These are phyloP conservation scores for Penicillium bialowiezense DNA, from an alignment of 495 filamentous ascomycete species.

Conservation along the genomic window DNA sequence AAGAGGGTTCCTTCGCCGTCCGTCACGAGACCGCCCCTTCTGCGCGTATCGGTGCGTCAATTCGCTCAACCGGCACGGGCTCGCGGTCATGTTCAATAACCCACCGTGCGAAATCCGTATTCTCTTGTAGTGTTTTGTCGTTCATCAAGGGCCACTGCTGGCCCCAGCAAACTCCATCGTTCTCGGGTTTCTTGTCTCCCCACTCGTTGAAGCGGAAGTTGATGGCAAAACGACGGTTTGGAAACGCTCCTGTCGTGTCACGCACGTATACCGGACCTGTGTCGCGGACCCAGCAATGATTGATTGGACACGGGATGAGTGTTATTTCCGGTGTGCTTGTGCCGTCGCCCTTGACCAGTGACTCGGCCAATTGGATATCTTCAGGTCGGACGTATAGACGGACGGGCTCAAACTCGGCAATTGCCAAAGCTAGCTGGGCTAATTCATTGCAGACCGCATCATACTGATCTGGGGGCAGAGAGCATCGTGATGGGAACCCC, in stretches of 20 bases:
- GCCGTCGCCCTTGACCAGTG: slow-evolving; percentile 7
- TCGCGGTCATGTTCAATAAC: slow-evolving; percentile 17
- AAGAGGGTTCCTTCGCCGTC: slow-evolving; percentile 30
- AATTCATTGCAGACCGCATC: slow-evolving; percentile 19
- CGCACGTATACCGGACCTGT: slow-evolving; percentile 27
- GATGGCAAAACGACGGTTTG: slow-evolving; percentile 17
- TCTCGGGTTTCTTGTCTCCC: slow-evolving; percentile 22
- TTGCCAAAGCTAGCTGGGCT: slow-evolving; percentile 13
- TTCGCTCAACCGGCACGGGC: slow-evolving; percentile 12
- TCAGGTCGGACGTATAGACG: slow-evolving; percentile 24
- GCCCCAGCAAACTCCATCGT: slow-evolving; percentile 14
- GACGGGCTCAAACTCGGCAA: slow-evolving; percentile 25
- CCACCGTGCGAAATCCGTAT: slow-evolving; percentile 19
- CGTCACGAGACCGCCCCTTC: slow-evolving; percentile 26
- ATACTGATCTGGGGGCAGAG: slow-evolving; percentile 13
- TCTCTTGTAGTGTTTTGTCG: slow-evolving; percentile 15
- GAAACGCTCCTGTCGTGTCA: slow-evolving; percentile 13
- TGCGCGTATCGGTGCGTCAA: slow-evolving; percentile 17
- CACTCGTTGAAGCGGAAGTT: slow-evolving; percentile 30
- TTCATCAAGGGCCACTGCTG: slow-evolving; percentile 19
- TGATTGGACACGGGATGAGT: slow-evolving; percentile 21
- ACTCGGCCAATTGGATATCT: slow-evolving; percentile 14
- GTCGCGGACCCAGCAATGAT: slow-evolving; percentile 30
- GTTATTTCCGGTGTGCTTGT: slow-evolving; percentile 9
- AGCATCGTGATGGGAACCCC: slow-evolving; percentile 20